phyloP scores from a whole-genome alignment of 2,329 filamentous ascomycete species.

The Aspergillus proliferans region DNA sequence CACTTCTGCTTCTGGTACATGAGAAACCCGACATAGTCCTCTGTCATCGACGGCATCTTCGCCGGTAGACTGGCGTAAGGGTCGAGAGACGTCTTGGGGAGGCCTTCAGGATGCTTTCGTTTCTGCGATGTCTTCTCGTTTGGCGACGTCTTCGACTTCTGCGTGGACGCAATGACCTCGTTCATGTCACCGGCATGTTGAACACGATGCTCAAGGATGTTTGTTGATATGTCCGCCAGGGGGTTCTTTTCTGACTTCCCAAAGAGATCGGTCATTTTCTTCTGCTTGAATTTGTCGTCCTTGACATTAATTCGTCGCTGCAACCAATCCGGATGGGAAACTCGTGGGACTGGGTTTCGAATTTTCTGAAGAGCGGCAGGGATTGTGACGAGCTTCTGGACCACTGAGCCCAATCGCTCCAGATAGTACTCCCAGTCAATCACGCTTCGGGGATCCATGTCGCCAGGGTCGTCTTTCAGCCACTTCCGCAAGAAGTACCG shows the following conservation, averaged over 20 bases:
- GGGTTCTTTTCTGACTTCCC: constrained; percentile 55
- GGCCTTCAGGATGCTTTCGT: constrained; percentile 65
- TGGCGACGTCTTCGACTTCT: constrained; percentile 59
- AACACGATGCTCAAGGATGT: constrained; percentile 52
- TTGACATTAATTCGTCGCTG: constrained; percentile 89
- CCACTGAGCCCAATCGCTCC: constrained; percentile 90
- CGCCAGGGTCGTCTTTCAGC: constrained; percentile 84
- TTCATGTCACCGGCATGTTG: constrained; percentile 63
- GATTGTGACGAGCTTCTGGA: constrained; percentile 98
- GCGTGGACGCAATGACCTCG: constrained; percentile 59
- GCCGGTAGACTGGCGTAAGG: constrained; percentile 77
- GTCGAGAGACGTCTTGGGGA: constrained; percentile 57
- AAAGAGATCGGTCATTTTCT: constrained; percentile 95
- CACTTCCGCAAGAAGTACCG: constrained; percentile 87
- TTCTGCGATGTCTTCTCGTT: constrained; percentile 57
- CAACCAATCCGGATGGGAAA: constrained; percentile 94
- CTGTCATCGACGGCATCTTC: constrained; percentile 74
- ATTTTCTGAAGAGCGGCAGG: constrained; percentile 93
- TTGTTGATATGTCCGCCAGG: constrained; percentile 65
- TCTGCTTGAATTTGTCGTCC: constrained; percentile 96
- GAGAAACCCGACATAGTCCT: constrained; percentile 83
- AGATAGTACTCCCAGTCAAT: constrained; percentile 98
- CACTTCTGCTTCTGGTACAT: constrained; percentile 97
- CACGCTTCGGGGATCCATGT: constrained; percentile 82
- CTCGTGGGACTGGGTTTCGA: constrained; percentile 85